phyloP scores from a whole-genome alignment of 768 basidiomycete genomes.

The Phlebiopsis flavidoalba region DNA sequence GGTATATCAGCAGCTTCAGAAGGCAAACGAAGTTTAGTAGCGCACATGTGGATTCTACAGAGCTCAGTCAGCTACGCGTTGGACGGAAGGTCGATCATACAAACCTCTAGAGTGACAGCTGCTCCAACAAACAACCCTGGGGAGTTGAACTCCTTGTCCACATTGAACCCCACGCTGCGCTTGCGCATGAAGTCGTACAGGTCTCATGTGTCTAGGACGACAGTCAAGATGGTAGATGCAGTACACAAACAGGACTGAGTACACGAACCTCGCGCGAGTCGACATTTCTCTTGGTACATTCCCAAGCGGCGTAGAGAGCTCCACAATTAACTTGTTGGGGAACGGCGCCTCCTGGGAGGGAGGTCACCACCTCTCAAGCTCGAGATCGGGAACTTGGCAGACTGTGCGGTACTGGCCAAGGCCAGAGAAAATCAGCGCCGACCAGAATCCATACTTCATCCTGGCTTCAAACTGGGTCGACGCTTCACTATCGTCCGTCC shows the following conservation, averaged over 20 bases:
- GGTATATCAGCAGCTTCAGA: constrained; percentile 1
- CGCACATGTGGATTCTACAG: constrained; percentile 15
- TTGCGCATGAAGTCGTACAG: constrained; percentile 44
- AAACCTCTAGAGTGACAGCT: constrained; percentile 41
- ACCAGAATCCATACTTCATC: constrained; percentile 10
- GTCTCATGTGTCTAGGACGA: constrained; percentile 39
- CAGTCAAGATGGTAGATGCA: not conserved
- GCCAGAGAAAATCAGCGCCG: not conserved
- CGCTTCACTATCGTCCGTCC: not conserved
- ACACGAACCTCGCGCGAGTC: constrained; percentile 13
- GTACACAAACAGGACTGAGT: not conserved
- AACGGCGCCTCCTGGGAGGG: constrained; percentile 20
- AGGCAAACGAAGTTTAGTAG: not conserved
- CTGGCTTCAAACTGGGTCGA: not conserved
- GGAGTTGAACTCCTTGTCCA: constrained; percentile 48
- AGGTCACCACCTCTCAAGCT: constrained; percentile 8
- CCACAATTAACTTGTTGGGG: constrained; percentile 40
- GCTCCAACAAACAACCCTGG: constrained; percentile 56
- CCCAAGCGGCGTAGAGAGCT: constrained; percentile 28
- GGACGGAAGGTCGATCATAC: constrained; percentile 9
- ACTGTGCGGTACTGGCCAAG: not conserved
- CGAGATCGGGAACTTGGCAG: constrained; percentile 15
- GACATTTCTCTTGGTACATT: constrained; percentile 20
- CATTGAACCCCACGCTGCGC: constrained; percentile 38
- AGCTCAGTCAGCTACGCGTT: not conserved